Percentiles rank a stretch among this genome's conserved stretches.
Conservation (phyloP, 352 stramenopile species). For the Globisporangium mamillatum region DNA sequence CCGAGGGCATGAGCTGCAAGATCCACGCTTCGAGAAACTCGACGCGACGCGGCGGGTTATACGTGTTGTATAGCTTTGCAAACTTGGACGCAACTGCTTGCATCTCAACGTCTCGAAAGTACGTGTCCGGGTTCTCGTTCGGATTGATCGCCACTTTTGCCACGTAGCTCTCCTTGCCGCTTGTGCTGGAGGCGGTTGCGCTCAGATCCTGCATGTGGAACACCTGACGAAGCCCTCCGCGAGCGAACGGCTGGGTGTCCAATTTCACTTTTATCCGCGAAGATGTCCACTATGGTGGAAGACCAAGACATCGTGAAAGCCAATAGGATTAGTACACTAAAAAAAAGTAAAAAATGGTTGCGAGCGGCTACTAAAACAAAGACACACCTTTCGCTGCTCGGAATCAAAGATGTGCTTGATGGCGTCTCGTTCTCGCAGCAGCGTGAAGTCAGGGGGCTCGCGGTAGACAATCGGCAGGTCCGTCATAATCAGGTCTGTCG, state of each 20-base stretch:
- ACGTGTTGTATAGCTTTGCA: slow-evolving; percentile 77
- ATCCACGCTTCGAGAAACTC: slow-evolving; percentile 80
- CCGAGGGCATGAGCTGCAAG: slow-evolving; percentile 54
- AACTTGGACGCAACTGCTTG: slow-evolving; percentile 81
- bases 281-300: slow-evolving; percentile 49
- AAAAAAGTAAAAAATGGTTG: background rate
- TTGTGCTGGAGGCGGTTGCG: background rate
- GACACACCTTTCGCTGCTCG: slow-evolving; percentile 45
- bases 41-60: slow-evolving; percentile 71
- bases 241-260: slow-evolving; percentile 59
- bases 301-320: background rate
- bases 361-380: background rate
- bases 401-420: slow-evolving; percentile 84
- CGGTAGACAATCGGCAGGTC: slow-evolving; percentile 59
- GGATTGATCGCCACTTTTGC: slow-evolving; percentile 80
- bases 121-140: slow-evolving; percentile 78
- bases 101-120: slow-evolving; percentile 87
- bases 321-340: background rate
- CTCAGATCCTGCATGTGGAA: slow-evolving; percentile 76
- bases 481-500: slow-evolving; percentile 51
- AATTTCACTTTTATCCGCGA: slow-evolving; percentile 71
- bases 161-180: slow-evolving; percentile 40
- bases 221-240: slow-evolving; percentile 58
- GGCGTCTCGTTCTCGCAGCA: slow-evolving; percentile 58
- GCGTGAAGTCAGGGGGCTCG: slow-evolving; percentile 58